Conservation (phyloP, 768 basidiomycete genomes). For the Serendipita sp. region DNA sequence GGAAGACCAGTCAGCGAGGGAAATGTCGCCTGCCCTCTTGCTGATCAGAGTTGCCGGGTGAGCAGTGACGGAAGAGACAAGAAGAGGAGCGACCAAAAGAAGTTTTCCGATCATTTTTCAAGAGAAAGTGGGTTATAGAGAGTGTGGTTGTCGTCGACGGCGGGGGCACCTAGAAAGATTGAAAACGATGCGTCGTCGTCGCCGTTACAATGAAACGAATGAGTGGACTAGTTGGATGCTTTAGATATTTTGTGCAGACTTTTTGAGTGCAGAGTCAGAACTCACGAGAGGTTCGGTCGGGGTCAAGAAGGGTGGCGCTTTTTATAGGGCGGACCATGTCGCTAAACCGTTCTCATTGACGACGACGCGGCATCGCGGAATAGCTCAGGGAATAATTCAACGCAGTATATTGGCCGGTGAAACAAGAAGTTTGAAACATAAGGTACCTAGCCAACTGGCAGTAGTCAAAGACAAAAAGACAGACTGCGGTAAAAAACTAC, state of each 20-base stretch:
- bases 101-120: neutral
- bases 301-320: neutral
- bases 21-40: neutral
- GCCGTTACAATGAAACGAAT: neutral
- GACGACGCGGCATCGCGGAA: neutral
- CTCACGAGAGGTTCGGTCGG: neutral
- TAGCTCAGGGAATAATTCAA: neutral
- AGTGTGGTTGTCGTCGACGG: neutral
- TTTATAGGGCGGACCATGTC: neutral
- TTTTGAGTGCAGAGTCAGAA: neutral
- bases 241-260: neutral
- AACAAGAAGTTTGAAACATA: conserved; percentile 1
- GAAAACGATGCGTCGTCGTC: neutral
- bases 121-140: conserved; percentile 1
- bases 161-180: neutral
- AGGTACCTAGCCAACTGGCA: neutral
- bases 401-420: conserved; percentile 2
- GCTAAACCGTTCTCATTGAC: neutral
- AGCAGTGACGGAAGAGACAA: neutral
- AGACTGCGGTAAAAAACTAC: neutral
- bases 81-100: neutral
- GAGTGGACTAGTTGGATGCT: neutral
- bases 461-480: neutral
- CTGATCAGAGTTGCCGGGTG: neutral
- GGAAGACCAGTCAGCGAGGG: neutral